A percentile compares a stretch with the other conserved stretches of the same genome.
Conservation (phyloP, 2,329 filamentous ascomycete species). For the Penicillium occitanis region DNA sequence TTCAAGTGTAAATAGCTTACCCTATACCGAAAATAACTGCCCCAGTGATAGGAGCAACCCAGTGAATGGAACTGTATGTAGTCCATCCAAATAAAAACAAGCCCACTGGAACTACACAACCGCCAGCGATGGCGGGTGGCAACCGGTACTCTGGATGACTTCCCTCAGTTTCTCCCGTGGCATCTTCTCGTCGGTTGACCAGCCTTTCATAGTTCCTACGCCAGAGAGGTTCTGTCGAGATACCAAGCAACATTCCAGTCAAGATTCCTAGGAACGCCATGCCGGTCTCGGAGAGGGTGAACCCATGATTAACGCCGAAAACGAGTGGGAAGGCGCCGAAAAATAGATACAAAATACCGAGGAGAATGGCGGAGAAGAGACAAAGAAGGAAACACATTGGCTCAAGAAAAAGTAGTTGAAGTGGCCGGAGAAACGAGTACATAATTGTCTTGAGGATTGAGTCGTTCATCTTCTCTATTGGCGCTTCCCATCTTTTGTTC, state of each 20-base stretch:
- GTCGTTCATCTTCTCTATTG: too few species aligned
- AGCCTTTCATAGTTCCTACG: slow-evolving; percentile 24
- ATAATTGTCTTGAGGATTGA: slow-evolving; percentile 42
- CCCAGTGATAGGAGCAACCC: slow-evolving; percentile 73
- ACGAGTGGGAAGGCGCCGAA: slow-evolving; percentile 85
- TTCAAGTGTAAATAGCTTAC: slow-evolving; percentile 40
- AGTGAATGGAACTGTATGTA: slow-evolving; percentile 69
- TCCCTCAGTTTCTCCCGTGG: neutral
- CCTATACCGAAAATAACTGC: slow-evolving; percentile 67
- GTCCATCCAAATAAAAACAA: slow-evolving; percentile 91
- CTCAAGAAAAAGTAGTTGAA: slow-evolving; percentile 76
- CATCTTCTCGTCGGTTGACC: neutral
- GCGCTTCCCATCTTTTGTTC: slow-evolving; percentile 42
- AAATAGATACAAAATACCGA: slow-evolving; percentile 86
- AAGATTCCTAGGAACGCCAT: slow-evolving; percentile 65
- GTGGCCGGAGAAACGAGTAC: slow-evolving; percentile 58
- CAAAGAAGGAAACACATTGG: slow-evolving; percentile 84
- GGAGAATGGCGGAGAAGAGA: slow-evolving; percentile 75
- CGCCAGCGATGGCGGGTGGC: slow-evolving; percentile 62
- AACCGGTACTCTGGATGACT: slow-evolving; percentile 43
- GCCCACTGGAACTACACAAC: slow-evolving; percentile 72
- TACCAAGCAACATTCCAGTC: slow-evolving; percentile 48
- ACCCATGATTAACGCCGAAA: slow-evolving; percentile 70
- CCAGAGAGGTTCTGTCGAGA: slow-evolving; percentile 48
- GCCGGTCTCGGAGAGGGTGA: slow-evolving; percentile 75